Conservation (phyloP, 2,329 filamentous ascomycete genomes). For the Diplodia corticola region DNA sequence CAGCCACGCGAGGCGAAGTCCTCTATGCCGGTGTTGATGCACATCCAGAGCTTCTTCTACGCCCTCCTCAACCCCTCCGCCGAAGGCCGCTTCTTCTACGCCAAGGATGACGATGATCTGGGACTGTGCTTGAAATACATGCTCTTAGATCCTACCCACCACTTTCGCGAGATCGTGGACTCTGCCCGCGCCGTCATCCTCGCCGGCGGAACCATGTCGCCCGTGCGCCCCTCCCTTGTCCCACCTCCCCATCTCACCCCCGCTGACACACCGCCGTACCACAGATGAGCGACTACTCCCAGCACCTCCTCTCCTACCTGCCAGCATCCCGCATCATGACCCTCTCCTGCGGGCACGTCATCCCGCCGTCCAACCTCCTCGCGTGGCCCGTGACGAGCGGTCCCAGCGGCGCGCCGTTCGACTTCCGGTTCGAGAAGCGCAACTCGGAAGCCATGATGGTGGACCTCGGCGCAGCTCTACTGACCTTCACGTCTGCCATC, state of each 20-base stretch:
- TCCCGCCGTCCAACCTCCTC: constrained; percentile 76
- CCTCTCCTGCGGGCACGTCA: constrained; percentile 91
- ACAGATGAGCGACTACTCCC: constrained; percentile 79
- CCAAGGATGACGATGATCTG: constrained; percentile 44
- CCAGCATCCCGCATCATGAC: constrained; percentile 66
- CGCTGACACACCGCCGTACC: background rate
- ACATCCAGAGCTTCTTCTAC: constrained; percentile 69
- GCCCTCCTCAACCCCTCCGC: constrained; percentile 82
- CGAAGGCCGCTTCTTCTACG: constrained; percentile 63
- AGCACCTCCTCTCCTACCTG: constrained; percentile 81
- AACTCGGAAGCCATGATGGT: constrained; percentile 66
- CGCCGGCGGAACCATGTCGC: constrained; percentile 96
- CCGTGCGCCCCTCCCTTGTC: constrained; percentile 48
- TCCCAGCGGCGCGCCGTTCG: constrained; percentile 59
- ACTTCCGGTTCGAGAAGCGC: constrained; percentile 84
- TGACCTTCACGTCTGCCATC: constrained; percentile 70
- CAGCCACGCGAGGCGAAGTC: constrained; percentile 17
- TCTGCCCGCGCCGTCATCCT: constrained; percentile 84
- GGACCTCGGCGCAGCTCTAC: constrained; percentile 71
- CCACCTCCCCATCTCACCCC: background rate
- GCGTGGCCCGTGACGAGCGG: constrained; percentile 67
- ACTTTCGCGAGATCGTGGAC: constrained; percentile 84
- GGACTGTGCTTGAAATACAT: constrained; percentile 68
- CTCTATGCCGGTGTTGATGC: constrained; percentile 58
- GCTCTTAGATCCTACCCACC: constrained; percentile 84